Conservation (phyloP, 371 early-diverging fungal genomes). For the Mucor circinelloides region DNA sequence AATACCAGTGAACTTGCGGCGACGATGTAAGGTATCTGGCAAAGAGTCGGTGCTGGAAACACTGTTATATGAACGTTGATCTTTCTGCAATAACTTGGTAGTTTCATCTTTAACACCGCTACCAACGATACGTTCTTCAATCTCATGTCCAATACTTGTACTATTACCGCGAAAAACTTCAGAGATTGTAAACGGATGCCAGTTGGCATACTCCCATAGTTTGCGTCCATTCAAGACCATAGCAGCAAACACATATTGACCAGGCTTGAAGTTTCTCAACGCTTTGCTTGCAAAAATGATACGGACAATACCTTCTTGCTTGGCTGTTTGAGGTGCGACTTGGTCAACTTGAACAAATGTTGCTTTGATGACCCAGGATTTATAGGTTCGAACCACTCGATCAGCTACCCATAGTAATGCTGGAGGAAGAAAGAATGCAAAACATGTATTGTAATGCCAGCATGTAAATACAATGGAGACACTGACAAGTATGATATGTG, state of each 20-base stretch:
- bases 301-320: slow-evolving; percentile 38
- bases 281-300: slow-evolving; percentile 41
- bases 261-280: slow-evolving; percentile 35
- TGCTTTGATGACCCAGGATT: slow-evolving; percentile 37
- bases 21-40: slow-evolving; percentile 16
- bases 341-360: slow-evolving; percentile 27
- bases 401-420: slow-evolving; percentile 43
- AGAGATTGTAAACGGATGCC: slow-evolving; percentile 52
- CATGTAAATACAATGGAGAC: slow-evolving; percentile 38
- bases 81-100: background rate
- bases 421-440: slow-evolving; percentile 46
- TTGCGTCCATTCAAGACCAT: slow-evolving; percentile 27
- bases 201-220: slow-evolving; percentile 34
- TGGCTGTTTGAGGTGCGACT: slow-evolving; percentile 18
- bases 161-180: slow-evolving; percentile 29
- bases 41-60: slow-evolving; percentile 11
- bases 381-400: slow-evolving; percentile 43
- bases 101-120: background rate
- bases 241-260: slow-evolving; percentile 49
- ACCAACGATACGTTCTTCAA: slow-evolving; percentile 21
- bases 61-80: background rate
- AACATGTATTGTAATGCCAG: slow-evolving; percentile 43
- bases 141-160: background rate
- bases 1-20: slow-evolving; percentile 21
- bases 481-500: slow-evolving; percentile 42